These are phyloP conservation scores for Pyricularia grisea DNA, from an alignment of 2,329 filamentous ascomycete species.

Conservation along the genomic window DNA sequence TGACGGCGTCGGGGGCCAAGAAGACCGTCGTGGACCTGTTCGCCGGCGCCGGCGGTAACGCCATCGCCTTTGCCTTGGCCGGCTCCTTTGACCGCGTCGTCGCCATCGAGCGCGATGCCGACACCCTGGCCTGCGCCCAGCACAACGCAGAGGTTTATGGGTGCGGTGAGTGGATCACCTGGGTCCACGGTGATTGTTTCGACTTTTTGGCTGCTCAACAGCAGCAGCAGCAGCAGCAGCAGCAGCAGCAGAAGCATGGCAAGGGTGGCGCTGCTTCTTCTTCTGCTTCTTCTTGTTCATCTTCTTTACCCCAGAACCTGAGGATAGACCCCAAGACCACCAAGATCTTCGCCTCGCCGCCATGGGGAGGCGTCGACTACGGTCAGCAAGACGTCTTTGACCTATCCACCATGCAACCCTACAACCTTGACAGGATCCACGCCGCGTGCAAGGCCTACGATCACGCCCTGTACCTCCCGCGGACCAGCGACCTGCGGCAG, in stretches of 20 bases:
- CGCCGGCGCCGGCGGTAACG: constrained; percentile 84
- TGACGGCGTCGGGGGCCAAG: constrained; percentile 44
- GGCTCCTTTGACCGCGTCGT: constrained; percentile 75
- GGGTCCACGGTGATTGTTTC: constrained; percentile 83
- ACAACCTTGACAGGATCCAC: constrained; percentile 57
- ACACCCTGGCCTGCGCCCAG: constrained; percentile 79
- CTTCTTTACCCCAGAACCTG: constrained; percentile 21
- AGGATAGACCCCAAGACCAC: constrained; percentile 28
- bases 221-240: neutral
- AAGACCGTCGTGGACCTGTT: constrained; percentile 78
- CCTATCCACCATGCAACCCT: constrained; percentile 79
- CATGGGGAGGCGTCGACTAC: constrained; percentile 52
- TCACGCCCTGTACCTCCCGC: constrained; percentile 71
- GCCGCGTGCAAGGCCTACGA: constrained; percentile 49
- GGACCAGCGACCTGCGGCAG: constrained; percentile 75
- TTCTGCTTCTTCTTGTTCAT: constrained; percentile 18
- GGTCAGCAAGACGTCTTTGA: constrained; percentile 64
- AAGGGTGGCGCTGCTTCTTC: neutral
- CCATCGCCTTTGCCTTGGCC: constrained; percentile 84
- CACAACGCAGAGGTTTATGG: constrained; percentile 85
- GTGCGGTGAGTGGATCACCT: constrained; percentile 66
- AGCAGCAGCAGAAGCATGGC: constrained; percentile 6
- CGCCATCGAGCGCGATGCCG: constrained; percentile 75
- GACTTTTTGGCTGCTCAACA: constrained; percentile 43
- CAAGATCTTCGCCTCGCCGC: constrained; percentile 47